Base-by-base conservation (phyloP, 345 rosid genomes). In the Eucalyptus erythrocorys region DNA sequence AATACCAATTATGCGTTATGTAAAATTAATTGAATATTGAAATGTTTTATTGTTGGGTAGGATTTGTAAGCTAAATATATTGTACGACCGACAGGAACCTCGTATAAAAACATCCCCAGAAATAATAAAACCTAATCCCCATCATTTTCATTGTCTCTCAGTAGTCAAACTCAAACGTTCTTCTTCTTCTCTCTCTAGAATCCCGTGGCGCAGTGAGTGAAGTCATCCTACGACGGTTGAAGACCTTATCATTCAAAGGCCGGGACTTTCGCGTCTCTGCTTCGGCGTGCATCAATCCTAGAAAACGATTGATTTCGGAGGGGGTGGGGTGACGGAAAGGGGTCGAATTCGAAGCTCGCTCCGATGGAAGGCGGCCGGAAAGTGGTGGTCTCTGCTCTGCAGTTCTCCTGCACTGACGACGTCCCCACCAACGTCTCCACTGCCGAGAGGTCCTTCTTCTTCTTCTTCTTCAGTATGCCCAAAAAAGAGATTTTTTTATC, bases 361-460 rank as follows among this genome's bases (percentile, higher is more conserved):
- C 9, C 84, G 1, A 76, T 76, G 84, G 87, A 59, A 86, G 90
- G 45, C 16, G 85, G 66, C 32, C 86, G 97, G 87, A 91, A 93
- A 86, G 98, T 94, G 86, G 92, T 88, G 89, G 97, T 97, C 48
- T 93, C 97, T 19, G 94, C 98, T 86, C 90, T 95, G 27, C 99
- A 98, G 86, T 97, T 96, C 91, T 94, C 96, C 85, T 98, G 99
- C 92, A 92, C 97, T 57, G 99, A 96, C 57, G 96, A 98, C 82
- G 87, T 93, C 92, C 92, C 99, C 92, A 59, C 95, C 88, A 94
- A 96, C 88, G 90, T 97, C 89, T 93, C 95, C 92, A 87, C 93
- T 55, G 99, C 97, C 48, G 99, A 97, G 82, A 91, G 99, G 99
- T 96, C 89, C n/a, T 48, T 42, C 81, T 76, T 26, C 30, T 68